Percentiles rank a stretch among this genome's conserved stretches.
phyloP scores from a whole-genome alignment of 2,329 filamentous ascomycete species.

The Tolypocladium amazonense region DNA sequence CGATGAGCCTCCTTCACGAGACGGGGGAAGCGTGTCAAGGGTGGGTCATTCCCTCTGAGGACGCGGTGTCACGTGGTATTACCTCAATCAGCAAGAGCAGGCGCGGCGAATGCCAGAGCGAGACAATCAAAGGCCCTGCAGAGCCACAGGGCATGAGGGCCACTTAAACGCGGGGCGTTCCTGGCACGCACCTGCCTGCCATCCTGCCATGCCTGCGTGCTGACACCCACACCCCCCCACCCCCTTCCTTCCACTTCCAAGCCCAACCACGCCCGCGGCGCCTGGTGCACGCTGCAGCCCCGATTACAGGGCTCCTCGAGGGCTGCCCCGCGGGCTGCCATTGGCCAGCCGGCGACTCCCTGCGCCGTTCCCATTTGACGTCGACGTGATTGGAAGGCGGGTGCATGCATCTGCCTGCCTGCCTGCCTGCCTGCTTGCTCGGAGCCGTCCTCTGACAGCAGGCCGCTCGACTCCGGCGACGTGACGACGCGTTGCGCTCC shows the following conservation, averaged over 20 bases:
- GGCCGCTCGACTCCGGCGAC: not conserved
- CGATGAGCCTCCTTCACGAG: not conserved
- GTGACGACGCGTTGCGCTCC: too few species aligned
- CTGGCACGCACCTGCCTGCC: constrained; percentile 15
- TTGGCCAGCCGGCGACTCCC: constrained; percentile 8
- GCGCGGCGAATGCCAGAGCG: not conserved
- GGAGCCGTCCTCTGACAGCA: not conserved
- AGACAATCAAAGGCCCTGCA: constrained; percentile 1
- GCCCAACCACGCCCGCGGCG: constrained; percentile 2
- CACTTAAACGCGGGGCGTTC: constrained; percentile 25
- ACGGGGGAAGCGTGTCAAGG: not conserved
- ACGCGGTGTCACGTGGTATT: constrained; percentile 15
- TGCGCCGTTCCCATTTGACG: constrained; percentile 8
- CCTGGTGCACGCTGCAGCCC: constrained; percentile 17
- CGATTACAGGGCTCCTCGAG: constrained; percentile 17
- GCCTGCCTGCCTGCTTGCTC: not conserved
- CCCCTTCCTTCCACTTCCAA: not conserved
- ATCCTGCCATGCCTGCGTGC: not conserved
- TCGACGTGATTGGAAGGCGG: constrained; percentile 5
- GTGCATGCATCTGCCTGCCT: not conserved
- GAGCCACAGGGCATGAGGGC: constrained; percentile 5
- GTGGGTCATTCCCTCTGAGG: not conserved
- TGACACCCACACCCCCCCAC: not conserved
- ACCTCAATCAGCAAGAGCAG: not conserved
- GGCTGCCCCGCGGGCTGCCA: constrained; percentile 18